Evolutionary conservation across 208 protist genomes (phyloP).

Genomic region (Crithidia brevicula): DNA sequence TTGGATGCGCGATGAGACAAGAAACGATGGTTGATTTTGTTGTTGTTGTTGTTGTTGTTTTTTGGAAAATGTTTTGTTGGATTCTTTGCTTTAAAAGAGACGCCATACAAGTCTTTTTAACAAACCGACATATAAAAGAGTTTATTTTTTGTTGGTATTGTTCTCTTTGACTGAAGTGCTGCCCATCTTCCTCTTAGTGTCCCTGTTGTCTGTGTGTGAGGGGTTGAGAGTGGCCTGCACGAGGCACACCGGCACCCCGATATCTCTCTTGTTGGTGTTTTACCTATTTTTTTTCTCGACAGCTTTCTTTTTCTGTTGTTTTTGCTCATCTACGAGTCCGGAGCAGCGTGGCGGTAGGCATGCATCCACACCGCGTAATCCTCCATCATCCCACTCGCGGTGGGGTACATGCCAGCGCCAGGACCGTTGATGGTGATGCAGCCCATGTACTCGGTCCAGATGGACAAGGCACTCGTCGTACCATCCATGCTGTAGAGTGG

Average conservation of each 20-base stretch:
- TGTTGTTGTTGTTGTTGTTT: neutral
- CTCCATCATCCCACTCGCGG: conserved; percentile 46
- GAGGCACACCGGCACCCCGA: no score
- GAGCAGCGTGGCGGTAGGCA: neutral
- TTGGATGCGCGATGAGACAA: no score
- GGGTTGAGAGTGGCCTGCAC: no score
- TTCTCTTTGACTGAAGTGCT: no score
- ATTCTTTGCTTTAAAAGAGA: no score
- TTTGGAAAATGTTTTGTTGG: neutral
- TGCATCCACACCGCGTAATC: conserved; percentile 40
- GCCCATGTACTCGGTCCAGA: conserved; percentile 39
- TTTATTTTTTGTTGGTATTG: no score
- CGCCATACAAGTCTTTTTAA: no score
- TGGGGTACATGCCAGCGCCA: conserved; percentile 45
- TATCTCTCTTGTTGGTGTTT: no score
- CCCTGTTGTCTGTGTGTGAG: no score
- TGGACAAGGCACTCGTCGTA: conserved; percentile 36
- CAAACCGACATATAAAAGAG: no score
- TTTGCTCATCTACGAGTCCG: neutral
- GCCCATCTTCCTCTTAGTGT: no score
- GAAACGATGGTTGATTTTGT: neutral
- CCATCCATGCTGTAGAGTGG: conserved; percentile 39
- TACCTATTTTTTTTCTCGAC: no score
- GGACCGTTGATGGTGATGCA: conserved; percentile 33
- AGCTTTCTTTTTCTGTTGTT: neutral